Conservation (phyloP, 371 early-diverging fungal species). For the Mortierella sp. region DNA sequence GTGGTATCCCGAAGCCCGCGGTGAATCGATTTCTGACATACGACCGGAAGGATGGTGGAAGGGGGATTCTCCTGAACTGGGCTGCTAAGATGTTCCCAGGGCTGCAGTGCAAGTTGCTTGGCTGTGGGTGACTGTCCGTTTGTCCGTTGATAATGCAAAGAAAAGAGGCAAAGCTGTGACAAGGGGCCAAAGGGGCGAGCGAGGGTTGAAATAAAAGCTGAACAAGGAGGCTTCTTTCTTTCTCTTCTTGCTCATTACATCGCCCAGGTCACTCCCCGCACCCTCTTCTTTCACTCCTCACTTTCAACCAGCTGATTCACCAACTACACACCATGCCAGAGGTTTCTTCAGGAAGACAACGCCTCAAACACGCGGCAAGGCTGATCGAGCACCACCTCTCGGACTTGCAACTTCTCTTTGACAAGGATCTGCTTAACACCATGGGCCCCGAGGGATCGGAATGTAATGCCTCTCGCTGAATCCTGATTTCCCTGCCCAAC, state of each 20-base stretch:
- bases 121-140: neutral
- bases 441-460: conserved; percentile 23
- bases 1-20: too few relatives aligned
- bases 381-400: conserved; percentile 37
- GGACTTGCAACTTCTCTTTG: conserved; percentile 40
- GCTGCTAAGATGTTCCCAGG: too few relatives aligned
- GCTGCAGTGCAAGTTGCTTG: too few relatives aligned
- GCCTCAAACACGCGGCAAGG: conserved; percentile 29
- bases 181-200: too few relatives aligned
- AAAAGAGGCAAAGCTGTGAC: too few relatives aligned
- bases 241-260: neutral
- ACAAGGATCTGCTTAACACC: conserved; percentile 20
- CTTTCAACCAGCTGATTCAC: conserved; percentile 1
- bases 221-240: neutral
- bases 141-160: too few relatives aligned
- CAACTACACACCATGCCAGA: conserved; percentile 18
- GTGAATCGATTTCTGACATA: too few relatives aligned
- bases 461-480: conserved; percentile 5
- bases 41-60: too few relatives aligned
- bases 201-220: neutral
- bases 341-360: conserved; percentile 28
- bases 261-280: neutral
- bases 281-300: neutral
- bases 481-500: neutral
- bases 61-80: too few relatives aligned